These are phyloP conservation scores for Rhodotorula paludigena DNA, from an alignment of 768 basidiomycete genomes.

Conservation along the genomic window DNA sequence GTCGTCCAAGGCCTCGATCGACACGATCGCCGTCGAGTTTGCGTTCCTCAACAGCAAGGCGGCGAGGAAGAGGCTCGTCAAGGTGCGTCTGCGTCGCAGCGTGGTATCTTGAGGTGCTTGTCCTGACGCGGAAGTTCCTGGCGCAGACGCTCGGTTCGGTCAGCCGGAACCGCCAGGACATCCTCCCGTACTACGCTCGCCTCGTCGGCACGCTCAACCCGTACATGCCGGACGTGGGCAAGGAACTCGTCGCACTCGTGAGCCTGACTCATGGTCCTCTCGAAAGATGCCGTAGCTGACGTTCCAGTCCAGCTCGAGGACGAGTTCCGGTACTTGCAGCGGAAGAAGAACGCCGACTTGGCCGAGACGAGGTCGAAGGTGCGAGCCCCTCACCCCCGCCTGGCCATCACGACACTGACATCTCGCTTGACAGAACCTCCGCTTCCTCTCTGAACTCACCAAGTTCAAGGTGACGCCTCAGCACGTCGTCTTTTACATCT, in stretches of 20 bases:
- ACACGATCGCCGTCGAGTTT: constrained; percentile 92
- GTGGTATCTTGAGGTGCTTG: neutral
- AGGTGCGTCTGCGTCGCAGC: constrained; percentile 52
- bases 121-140: neutral
- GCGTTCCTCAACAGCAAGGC: constrained; percentile 95
- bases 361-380: constrained; percentile 81
- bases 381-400: constrained; percentile 13
- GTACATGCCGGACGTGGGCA: constrained; percentile 90
- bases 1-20: constrained; percentile 81
- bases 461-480: constrained; percentile 88
- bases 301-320: constrained; percentile 69
- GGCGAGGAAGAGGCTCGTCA: constrained; percentile 81
- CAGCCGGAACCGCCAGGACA: constrained; percentile 79
- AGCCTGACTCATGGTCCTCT: neutral
- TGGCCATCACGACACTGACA: neutral
- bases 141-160: constrained; percentile 71
- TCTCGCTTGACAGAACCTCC: constrained; percentile 62
- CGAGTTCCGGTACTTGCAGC: constrained; percentile 89
- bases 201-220: constrained; percentile 78
- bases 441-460: constrained; percentile 84
- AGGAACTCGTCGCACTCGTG: constrained; percentile 64
- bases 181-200: constrained; percentile 87
- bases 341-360: constrained; percentile 88
- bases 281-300: accelerated
- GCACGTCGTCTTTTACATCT: constrained; percentile 87